Evolutionary conservation across 2,329 filamentous ascomycete genomes (phyloP).

Genomic region (Tolypocladium ophioglossoides): DNA sequence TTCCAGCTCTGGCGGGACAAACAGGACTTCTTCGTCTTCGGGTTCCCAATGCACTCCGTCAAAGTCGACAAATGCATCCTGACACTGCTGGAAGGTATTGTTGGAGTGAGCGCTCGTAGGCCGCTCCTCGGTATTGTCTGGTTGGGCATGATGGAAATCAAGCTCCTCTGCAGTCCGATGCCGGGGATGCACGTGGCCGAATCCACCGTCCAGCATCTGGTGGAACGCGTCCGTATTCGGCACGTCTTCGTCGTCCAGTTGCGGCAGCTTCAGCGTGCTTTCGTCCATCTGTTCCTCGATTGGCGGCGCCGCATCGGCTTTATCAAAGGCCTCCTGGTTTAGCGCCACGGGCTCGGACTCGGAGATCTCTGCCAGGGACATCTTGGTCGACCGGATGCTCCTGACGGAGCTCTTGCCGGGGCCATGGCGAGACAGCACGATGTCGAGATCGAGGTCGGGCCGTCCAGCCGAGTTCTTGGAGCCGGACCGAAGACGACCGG

Average conservation of each 20-base stretch:
- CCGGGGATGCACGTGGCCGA: neutral
- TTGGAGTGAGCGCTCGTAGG: slow-evolving; percentile 40
- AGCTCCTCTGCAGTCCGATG: neutral
- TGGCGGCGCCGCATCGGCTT: slow-evolving; percentile 34
- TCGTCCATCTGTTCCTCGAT: slow-evolving; percentile 25
- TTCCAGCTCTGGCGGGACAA: slow-evolving; percentile 10
- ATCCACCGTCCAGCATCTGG: slow-evolving; percentile 19
- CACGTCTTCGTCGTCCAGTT: slow-evolving; percentile 21
- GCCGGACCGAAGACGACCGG: slow-evolving; percentile 42
- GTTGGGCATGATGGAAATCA: neutral
- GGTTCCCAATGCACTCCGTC: slow-evolving; percentile 68
- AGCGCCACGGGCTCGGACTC: slow-evolving; percentile 44
- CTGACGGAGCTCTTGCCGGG: slow-evolving; percentile 43
- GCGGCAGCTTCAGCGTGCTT: slow-evolving; percentile 7
- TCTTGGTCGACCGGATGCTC: slow-evolving; percentile 34
- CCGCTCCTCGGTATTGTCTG: slow-evolving; percentile 10
- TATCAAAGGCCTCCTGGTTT: slow-evolving; percentile 41
- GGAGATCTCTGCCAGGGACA: slow-evolving; percentile 44
- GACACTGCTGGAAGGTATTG: slow-evolving; percentile 54
- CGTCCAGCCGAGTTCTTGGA: slow-evolving; percentile 37
- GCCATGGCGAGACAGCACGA: slow-evolving; percentile 36
- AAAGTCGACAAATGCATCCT: slow-evolving; percentile 67
- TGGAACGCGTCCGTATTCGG: slow-evolving; percentile 21
- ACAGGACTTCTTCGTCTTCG: slow-evolving; percentile 24
- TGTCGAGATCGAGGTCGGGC: slow-evolving; percentile 29